Evolutionary conservation across 2,329 filamentous ascomycete genomes (phyloP).

Genomic region (Fragosphaeria purpurea): DNA sequence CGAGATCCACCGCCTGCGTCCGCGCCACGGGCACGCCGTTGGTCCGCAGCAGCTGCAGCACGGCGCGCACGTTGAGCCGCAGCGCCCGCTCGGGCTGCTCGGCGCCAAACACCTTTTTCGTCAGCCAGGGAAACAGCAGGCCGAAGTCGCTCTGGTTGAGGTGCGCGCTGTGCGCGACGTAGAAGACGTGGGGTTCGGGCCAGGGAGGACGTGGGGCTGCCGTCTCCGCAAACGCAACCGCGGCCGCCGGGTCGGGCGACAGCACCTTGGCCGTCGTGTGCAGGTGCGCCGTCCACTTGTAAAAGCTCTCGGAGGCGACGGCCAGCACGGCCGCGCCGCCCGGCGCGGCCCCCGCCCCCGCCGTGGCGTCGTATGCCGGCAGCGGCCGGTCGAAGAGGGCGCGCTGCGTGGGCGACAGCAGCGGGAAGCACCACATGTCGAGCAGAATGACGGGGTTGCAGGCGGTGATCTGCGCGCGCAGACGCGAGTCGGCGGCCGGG

Average conservation of each 20-base stretch:
- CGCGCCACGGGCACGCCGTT: slow-evolving; percentile 39
- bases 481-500: slow-evolving; percentile 42
- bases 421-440: slow-evolving; percentile 72
- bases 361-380: slow-evolving; percentile 45
- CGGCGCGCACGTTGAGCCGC: slow-evolving; percentile 48
- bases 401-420: slow-evolving; percentile 51
- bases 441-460: slow-evolving; percentile 58
- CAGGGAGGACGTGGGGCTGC: slow-evolving; percentile 34
- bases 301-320: slow-evolving; percentile 67
- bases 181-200: slow-evolving; percentile 59
- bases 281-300: slow-evolving; percentile 66
- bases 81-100: slow-evolving; percentile 49
- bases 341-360: slow-evolving; percentile 35
- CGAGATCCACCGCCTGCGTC: slow-evolving; percentile 39
- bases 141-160: slow-evolving; percentile 78
- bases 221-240: slow-evolving; percentile 27
- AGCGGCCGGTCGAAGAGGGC: slow-evolving; percentile 64
- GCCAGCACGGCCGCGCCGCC: slow-evolving; percentile 54
- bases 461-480: slow-evolving; percentile 58
- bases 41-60: slow-evolving; percentile 44
- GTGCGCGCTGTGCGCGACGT: slow-evolving; percentile 63
- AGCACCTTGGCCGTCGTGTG: slow-evolving; percentile 57
- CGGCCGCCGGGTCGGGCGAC: slow-evolving; percentile 41
- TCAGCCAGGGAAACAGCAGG: slow-evolving; percentile 65
- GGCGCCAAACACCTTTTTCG: slow-evolving; percentile 46